Base-by-base conservation (phyloP, 495 filamentous ascomycete genomes). In the Aspergillus homomorphus region DNA sequence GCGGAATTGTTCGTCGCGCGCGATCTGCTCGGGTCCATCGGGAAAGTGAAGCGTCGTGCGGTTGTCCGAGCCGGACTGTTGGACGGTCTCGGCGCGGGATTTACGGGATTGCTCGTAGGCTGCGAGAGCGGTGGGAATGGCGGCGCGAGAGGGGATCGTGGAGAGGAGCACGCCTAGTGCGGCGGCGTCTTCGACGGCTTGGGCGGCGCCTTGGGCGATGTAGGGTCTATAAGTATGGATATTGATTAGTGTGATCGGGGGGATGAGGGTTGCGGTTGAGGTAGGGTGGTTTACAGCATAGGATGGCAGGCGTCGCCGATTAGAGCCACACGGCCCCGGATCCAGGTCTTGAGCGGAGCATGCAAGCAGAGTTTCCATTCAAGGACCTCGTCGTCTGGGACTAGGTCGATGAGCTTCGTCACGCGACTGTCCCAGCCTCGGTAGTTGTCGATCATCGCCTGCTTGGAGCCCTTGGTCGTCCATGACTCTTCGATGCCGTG, bases 241-340 rank as follows among this genome's bases (percentile, higher is more conserved):
- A 53, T 30, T 30, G 21, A 10, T 16, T 5, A 28, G 43, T 46
- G 30, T n/a, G 53, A 21, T 24, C 28, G 20, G 41, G 5, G 43
- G 45, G 8, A 6, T 22, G 14, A 18, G 43, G n/a, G 28, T 18
- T 16, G 8, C 6, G 9, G 18, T 43, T 24, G 28, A 49, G n/a
- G 18, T 14, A 16, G 28, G 1, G 20, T 18, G 14, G 66, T 73
- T 56, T 57, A 76, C 54, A 89, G 78, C 64, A 85, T 88, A 4
- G 87, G 85, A 61, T 90, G 87, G 50, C 84, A 86, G 6, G 87
- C 82, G 64, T 89, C 87, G 21, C 87, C 87, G 20, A 89, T 75
- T 44, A 90, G 66, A 8, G 81, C 85, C 51, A 89, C 83, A 38
- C 74, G 78, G 1, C 76, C 81, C 15, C 74, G 73, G 10, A 77